Percentiles rank a stretch among this genome's conserved stretches.
Evolutionary conservation across 2,329 filamentous ascomycete genomes (phyloP).

Genomic region (Colletotrichum trifolii): DNA sequence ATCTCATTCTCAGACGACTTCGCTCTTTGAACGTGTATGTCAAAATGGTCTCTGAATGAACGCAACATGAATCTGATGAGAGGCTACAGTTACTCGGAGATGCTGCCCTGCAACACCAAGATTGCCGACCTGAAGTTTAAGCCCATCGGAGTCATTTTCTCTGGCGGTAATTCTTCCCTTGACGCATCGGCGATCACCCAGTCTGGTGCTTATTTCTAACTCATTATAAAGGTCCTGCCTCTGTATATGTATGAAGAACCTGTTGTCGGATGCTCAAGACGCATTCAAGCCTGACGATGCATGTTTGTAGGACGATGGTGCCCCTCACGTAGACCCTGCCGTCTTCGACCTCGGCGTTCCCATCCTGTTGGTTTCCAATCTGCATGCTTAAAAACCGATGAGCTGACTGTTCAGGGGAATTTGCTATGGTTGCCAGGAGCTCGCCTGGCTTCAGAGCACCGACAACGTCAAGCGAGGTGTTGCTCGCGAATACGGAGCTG

Average conservation of each 20-base stretch:
- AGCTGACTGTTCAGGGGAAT: slow-evolving; percentile 48
- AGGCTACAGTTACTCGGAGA: slow-evolving; percentile 76
- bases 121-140: slow-evolving; percentile 79
- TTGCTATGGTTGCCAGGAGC: slow-evolving; percentile 59
- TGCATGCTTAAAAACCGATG: too few relatives aligned
- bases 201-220: not conserved
- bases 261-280: slow-evolving; percentile 55
- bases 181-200: slow-evolving; percentile 44
- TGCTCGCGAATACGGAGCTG: slow-evolving; percentile 35
- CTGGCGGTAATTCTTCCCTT: slow-evolving; percentile 59
- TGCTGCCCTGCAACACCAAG: slow-evolving; percentile 89
- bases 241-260: slow-evolving; percentile 82
- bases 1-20: slow-evolving; percentile 71
- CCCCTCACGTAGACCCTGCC: slow-evolving; percentile 76
- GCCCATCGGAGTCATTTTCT: slow-evolving; percentile 81
- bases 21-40: slow-evolving; percentile 83
- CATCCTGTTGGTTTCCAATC: slow-evolving; percentile 49
- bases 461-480: slow-evolving; percentile 46
- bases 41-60: slow-evolving; percentile 80
- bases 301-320: slow-evolving; percentile 36
- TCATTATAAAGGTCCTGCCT: slow-evolving; percentile 58
- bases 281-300: slow-evolving; percentile 2
- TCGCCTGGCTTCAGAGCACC: slow-evolving; percentile 73
- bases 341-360: slow-evolving; percentile 80
- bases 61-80: slow-evolving; percentile 76